Base-by-base conservation (phyloP, 108 stramenopile genomes). In the Poteriospumella lacustris region DNA sequence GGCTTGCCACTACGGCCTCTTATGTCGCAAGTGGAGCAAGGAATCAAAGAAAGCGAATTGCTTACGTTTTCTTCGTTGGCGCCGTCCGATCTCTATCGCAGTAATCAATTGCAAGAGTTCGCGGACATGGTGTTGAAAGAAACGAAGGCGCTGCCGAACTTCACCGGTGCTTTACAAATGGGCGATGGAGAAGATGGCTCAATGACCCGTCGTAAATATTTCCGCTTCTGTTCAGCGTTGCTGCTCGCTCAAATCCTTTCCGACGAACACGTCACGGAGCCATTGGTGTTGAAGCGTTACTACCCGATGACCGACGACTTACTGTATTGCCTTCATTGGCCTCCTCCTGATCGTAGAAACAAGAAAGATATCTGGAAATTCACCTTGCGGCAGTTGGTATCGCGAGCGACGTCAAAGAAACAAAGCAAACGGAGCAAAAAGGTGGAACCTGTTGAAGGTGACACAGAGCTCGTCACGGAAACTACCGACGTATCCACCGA, bases 31-130 rank as follows among this genome's bases (percentile, higher is more conserved):
- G 31, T 33, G 28, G 70, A 73, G 24, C 36, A 31, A 73, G 47
- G 70, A 3, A 73, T 73, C 26, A 52, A 52, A 56, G 70, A 73
- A 56, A 73, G 44, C 28, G 70, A 73, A 24, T 24, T 73, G 3
- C 15, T 73, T 9, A 39, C 36, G 38, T 73, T 73, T 42, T 73
- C 70, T 42, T 38, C 70, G 3, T 33, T 73, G 26, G 9, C 70
- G 12, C 24, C 33, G 42, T 36, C 5, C 5, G 70, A 73, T 34
- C 5, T 73, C 28, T 56, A 73, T 56, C 43, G 70, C 28, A 5
- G n/a, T 42, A 39, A 38, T 5, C 43, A 52, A 52, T 5, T 73
- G 47, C 70, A 42, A 5, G 70, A 12, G 5, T 73, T 73, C 47
- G 42, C 12, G 40, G 31, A 73, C 5, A 73, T 73, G 36, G 36